Evolutionary conservation across 306 rosid genomes (phyloP), one percentile per base, ranked within the genome.

Genomic region (Medicago truncatula): DNA sequence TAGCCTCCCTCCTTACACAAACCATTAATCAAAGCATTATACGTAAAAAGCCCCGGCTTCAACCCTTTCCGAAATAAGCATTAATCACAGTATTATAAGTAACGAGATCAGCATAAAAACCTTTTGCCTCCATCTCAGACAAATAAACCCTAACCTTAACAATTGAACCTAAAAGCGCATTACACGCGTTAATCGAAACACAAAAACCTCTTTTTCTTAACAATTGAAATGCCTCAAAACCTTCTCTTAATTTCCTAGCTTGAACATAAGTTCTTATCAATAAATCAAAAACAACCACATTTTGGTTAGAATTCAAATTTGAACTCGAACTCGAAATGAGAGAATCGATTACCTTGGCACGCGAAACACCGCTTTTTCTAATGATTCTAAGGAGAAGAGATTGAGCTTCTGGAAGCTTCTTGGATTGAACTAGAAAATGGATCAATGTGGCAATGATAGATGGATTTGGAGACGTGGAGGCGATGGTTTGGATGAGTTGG

Each of bases 251-350:
- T 83, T 92, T 95, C 81, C 88, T 85, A 67, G 97, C 92, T 43
- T 92, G 97, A 78, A 92, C 97, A 71, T 87, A 95, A 46, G 97
- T 95, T 81, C 93, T 87, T 21, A 95, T 75, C 70, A 95, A 81
- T 50, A 95, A 80, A 79, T 95, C 97, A 36, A 85, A 85, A 59
- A 94, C 87, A 73, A 64, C 39, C 6, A 56, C 11, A 14, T 15
- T 4, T 3, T 11, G 11, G 9, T 9, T 4, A 3, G 6, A 18
- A 56, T 3, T 53, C 1, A 0, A 6, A 53, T 17, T 53, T 7
- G 39, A 58, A 2, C 0, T 23, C 9, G 52, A 58, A 2, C 0
- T 23, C 9, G 52, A 39, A 67, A 67, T 9, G 1, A 67, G 72
- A 46, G 93, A 88, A 14, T 85, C 88, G 12, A 92, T 82, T 6